A percentile compares a stretch with the other conserved stretches of the same genome.
phyloP scores from a whole-genome alignment of 2,329 filamentous ascomycete species.

The Rutstroemia sp. region DNA sequence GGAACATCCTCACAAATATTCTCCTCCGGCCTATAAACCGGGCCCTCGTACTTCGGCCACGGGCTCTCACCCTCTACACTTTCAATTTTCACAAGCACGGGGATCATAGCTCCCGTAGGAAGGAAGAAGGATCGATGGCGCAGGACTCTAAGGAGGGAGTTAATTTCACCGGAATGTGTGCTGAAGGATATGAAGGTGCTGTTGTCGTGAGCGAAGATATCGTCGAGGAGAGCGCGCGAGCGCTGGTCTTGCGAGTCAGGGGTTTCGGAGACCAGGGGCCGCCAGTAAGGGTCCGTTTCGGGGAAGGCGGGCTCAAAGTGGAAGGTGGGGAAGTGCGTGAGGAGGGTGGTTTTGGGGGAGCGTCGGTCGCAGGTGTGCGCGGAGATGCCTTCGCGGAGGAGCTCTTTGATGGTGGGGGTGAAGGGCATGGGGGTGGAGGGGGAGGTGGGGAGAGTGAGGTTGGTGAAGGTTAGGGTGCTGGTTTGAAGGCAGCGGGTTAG shows the following conservation, averaged over 20 bases:
- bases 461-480: constrained; percentile 49
- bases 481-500: constrained; percentile 57
- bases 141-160: constrained; percentile 44
- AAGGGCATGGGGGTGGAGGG: constrained; percentile 46
- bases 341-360: constrained; percentile 46
- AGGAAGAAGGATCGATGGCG: constrained; percentile 55
- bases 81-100: constrained; percentile 56
- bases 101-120: constrained; percentile 61
- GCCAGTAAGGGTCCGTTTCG: constrained; percentile 48
- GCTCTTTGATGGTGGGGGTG: constrained; percentile 54
- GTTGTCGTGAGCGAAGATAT: constrained; percentile 46
- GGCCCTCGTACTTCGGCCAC: not conserved
- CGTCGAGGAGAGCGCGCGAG: constrained; percentile 44
- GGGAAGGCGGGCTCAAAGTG: constrained; percentile 54
- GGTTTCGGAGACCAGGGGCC: constrained; percentile 36
- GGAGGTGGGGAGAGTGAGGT: constrained; percentile 28
- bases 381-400: constrained; percentile 58
- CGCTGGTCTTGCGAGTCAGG: constrained; percentile 41
- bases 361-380: constrained; percentile 64
- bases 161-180: constrained; percentile 52
- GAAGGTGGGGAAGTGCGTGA: constrained; percentile 41
- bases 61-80: constrained; percentile 26
- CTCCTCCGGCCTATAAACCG: not conserved
- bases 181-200: constrained; percentile 52
- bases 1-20: not conserved